Conservation (phyloP, 768 basidiomycete species). For the Crassisporium funariophilum region DNA sequence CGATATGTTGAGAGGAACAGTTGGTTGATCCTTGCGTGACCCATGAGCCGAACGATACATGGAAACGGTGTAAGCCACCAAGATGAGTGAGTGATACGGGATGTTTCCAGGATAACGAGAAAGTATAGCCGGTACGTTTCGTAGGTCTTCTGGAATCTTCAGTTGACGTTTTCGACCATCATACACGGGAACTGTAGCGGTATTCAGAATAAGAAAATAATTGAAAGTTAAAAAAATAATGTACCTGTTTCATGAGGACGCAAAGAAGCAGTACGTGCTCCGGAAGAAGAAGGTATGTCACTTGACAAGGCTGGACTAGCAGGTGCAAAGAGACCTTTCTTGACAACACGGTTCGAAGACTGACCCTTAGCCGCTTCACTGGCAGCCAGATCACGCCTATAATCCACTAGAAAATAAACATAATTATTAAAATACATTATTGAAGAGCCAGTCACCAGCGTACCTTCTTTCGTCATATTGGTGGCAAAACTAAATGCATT, state of each 20-base stretch:
- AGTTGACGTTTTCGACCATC: background rate
- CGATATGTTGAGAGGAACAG: conserved; percentile 35
- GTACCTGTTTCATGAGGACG: background rate
- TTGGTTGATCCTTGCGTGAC: conserved; percentile 21
- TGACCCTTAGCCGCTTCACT: background rate
- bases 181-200: background rate
- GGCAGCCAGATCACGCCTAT: background rate
- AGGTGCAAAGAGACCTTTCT: background rate
- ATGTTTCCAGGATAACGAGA: background rate
- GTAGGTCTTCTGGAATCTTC: background rate
- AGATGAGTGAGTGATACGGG: background rate
- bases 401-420: background rate
- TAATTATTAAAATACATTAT: background rate
- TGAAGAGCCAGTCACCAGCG: background rate
- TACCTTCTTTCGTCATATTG: background rate
- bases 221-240: background rate
- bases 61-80: background rate
- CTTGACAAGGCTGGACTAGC: background rate
- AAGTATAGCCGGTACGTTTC: background rate
- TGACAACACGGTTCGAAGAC: background rate
- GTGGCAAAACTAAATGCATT: background rate
- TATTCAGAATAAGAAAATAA: background rate
- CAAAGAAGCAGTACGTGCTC: background rate
- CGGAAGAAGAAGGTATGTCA: background rate
- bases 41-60: background rate